Conservation (phyloP, 164 flowering plant genomes). For the Aristolochia contorta region DNA sequence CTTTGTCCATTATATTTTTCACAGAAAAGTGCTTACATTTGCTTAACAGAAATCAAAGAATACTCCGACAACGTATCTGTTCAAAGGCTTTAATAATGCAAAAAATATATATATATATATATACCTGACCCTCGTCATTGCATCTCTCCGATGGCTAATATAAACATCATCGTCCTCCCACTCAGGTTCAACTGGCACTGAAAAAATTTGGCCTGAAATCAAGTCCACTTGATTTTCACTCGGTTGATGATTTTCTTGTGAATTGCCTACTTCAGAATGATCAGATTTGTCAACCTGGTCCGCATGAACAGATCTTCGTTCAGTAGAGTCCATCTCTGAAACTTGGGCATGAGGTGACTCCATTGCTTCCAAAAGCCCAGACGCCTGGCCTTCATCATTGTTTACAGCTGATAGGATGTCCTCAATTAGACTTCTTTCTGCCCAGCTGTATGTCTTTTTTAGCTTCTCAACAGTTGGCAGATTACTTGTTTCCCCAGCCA, state of each 20-base stretch:
- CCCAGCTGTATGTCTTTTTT: conserved; percentile 47
- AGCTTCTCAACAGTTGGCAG: conserved; percentile 25
- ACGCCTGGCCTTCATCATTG: conserved; percentile 43
- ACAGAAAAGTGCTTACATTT: not conserved
- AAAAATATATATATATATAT: conserved; percentile 1
- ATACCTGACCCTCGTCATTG: conserved; percentile 66
- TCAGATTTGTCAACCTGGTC: not conserved
- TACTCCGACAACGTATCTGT: not conserved
- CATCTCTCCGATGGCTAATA: conserved; percentile 70
- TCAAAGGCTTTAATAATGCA: not conserved
- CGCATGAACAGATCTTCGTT: conserved; percentile 1
- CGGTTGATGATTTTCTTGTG: not conserved
- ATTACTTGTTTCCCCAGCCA: conserved; percentile 5
- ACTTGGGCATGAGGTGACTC: conserved; percentile 18
- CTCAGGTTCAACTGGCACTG: conserved; percentile 69
- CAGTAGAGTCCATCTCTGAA: conserved; percentile 3
- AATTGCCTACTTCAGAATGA: not conserved
- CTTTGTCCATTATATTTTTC: too few relatives aligned
- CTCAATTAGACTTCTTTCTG: conserved; percentile 56
- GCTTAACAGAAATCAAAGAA: not conserved
- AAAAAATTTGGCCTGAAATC: conserved; percentile 14
- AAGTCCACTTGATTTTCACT: conserved; percentile 7
- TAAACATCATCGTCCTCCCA: conserved; percentile 88
- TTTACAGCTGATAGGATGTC: conserved; percentile 58
- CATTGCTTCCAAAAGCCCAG: conserved; percentile 45